These are phyloP conservation scores for Trypanosoma mega DNA, from an alignment of 208 protist species.

Conservation along the genomic window DNA sequence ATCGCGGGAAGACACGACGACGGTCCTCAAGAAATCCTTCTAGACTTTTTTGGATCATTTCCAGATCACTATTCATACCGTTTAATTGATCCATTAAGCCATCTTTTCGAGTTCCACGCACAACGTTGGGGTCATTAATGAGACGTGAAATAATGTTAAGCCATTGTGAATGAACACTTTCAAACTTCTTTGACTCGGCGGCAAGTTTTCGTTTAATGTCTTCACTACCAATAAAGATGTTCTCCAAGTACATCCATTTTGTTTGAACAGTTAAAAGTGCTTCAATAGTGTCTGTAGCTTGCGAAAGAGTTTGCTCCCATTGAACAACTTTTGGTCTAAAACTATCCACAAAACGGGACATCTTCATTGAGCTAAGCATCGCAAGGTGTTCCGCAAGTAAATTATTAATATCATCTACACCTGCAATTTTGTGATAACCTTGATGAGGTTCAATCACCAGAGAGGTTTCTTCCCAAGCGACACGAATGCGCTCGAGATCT, in stretches of 20 bases:
- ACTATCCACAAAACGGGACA: conserved; percentile 94
- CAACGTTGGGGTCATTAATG: conserved; percentile 88
- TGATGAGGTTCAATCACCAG: conserved; percentile 89
- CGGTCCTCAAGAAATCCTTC: conserved; percentile 97
- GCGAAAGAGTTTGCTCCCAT: conserved; percentile 95
- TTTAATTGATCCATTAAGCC: conserved; percentile 93
- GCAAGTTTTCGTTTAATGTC: conserved; percentile 98
- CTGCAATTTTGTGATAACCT: conserved; percentile 90
- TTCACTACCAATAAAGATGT: conserved; percentile 96
- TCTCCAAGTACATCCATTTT: conserved; percentile 97
- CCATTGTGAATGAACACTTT: conserved; percentile 95
- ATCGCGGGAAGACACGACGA: conserved; percentile 95
- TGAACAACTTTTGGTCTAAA: conserved; percentile 94
- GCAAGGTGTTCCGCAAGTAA: conserved; percentile 94
- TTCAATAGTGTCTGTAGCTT: conserved; percentile 94
- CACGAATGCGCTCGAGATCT: conserved; percentile 88
- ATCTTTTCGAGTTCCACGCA: conserved; percentile 85
- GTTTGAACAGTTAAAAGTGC: conserved; percentile 91
- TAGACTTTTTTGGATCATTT: conserved; percentile 97
- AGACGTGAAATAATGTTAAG: conserved; percentile 85
- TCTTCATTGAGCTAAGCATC: conserved; percentile 95
- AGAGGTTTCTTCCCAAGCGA: conserved; percentile 88
- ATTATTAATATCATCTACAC: conserved; percentile 94
- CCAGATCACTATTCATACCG: conserved; percentile 93
- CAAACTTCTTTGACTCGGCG: conserved; percentile 94